Percentiles rank a stretch among this genome's conserved stretches.
Conservation (phyloP, 2,329 filamentous ascomycete species). For the Neopestalotiopsis sp. region DNA sequence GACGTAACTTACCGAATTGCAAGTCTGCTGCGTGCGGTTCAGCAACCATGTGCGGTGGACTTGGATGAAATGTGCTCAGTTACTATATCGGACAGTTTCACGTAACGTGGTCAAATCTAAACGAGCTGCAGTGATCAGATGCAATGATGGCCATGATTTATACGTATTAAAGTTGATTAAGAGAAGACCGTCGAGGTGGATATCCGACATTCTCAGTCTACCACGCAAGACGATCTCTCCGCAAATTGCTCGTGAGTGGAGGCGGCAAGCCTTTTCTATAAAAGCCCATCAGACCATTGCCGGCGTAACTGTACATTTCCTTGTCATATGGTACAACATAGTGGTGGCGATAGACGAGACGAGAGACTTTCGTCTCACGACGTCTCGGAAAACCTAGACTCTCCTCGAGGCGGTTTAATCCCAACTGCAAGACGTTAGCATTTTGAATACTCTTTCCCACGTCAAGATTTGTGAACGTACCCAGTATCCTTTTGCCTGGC, state of each 20-base stretch:
- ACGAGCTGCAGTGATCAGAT: too few species aligned
- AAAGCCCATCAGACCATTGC: neutral
- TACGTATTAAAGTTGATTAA: neutral
- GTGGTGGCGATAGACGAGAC: neutral
- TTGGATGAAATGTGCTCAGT: too few species aligned
- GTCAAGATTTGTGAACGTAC: slow-evolving; percentile 47
- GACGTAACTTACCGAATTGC: too few species aligned
- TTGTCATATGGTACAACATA: slow-evolving; percentile 2
- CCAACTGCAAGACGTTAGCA: slow-evolving; percentile 31
- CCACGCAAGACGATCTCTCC: neutral
- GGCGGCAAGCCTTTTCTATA: slow-evolving; percentile 7
- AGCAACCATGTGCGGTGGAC: too few species aligned
- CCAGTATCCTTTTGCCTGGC: slow-evolving; percentile 80
- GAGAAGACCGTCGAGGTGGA: neutral
- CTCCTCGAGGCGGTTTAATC: slow-evolving; percentile 21
- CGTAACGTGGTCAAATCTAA: too few species aligned
- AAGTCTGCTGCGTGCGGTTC: too few species aligned
- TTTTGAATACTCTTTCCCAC: neutral
- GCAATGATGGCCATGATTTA: neutral
- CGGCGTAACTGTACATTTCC: slow-evolving; percentile 15
- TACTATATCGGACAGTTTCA: too few species aligned
- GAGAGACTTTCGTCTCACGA: neutral
- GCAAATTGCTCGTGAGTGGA: neutral
- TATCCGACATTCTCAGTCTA: neutral
- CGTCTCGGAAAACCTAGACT: neutral